Evolutionary conservation across 1,139 yeast species (phyloP), one percentile per base, ranked within the genome.

Genomic region (Meyerozyma carpophila): DNA sequence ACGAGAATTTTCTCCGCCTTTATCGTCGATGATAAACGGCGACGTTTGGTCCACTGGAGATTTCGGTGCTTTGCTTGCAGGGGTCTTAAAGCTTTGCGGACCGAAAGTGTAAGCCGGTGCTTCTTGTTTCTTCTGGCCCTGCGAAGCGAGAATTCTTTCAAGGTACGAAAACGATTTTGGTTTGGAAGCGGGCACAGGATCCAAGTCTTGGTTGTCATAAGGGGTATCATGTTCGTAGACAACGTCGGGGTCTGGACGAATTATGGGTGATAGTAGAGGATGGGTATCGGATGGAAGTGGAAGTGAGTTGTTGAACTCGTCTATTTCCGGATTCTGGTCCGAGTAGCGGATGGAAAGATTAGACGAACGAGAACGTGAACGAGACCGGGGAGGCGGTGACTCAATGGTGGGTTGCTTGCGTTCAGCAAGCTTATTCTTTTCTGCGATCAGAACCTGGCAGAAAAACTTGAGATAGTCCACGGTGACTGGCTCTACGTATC

Each of bases 401-500:
- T 21, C 24, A 21, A 21, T 5, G 8, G 8, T 5, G 4, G 24
- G 24, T 21, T 3, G 24, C 8, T 21, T 3, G 24, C 8, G 24
- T 21, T 21, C 24, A 3, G 24, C 24, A 21, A 21, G 24, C 24
- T 21, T 21, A 21, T 51, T 45, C 36, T 50, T 49, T 40, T 60
- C 63, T 25, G 58, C 58, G 7, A 61, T 49, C 47, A 63, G 61
- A 1, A 67, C 66, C 41, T 60, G 56, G 44, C 75, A 69, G 41
- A 70, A 62, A 28, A 61, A 62, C 39, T 67, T 53, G 41, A 72
- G 56, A 42, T 66, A 72, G 39, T 69, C 74, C 6, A 66, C 54
- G 0, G 75, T 70, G 5, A 72, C 58, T 1, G 74, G 70, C 0
- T 76, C 77, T 7, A 59, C 55, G 48, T 70, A 70, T 10, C 56